Conservation (phyloP, 257 asterid genomes). For the Fraxinus excelsior region DNA sequence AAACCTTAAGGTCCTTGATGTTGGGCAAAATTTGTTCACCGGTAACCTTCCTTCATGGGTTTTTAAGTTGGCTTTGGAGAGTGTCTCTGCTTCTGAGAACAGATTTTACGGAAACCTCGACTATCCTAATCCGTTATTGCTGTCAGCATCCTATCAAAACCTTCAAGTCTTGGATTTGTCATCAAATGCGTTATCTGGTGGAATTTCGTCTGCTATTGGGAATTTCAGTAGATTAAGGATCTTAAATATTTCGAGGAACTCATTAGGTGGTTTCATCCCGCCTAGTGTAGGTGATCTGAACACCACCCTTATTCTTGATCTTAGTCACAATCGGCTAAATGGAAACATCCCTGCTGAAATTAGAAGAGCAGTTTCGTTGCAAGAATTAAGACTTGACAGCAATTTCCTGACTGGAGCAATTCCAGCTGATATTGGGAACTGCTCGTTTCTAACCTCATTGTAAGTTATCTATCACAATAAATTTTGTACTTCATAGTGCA, state of each 20-base stretch:
- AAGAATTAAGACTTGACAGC: slow-evolving; percentile 57
- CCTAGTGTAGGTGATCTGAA: slow-evolving; percentile 55
- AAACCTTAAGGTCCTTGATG: slow-evolving; percentile 57
- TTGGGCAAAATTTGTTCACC: slow-evolving; percentile 45
- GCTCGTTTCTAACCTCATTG: slow-evolving; percentile 67
- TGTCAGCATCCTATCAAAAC: slow-evolving; percentile 41
- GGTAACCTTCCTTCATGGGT: slow-evolving; percentile 79
- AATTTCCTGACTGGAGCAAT: slow-evolving; percentile 54
- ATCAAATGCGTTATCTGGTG: slow-evolving; percentile 69
- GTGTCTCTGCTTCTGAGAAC: slow-evolving; percentile 52
- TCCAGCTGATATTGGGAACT: slow-evolving; percentile 53
- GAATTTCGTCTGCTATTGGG: slow-evolving; percentile 53
- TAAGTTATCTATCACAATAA: slow-evolving; percentile 39
- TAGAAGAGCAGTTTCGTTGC: slow-evolving; percentile 52
- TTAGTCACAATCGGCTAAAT: slow-evolving; percentile 64
- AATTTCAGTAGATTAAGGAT: slow-evolving; percentile 53
- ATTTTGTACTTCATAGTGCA: background rate
- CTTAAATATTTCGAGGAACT: slow-evolving; percentile 66
- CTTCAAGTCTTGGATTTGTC: slow-evolving; percentile 69
- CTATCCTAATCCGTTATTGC: slow-evolving; percentile 24
- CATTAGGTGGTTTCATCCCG: slow-evolving; percentile 57
- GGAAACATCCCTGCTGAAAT: slow-evolving; percentile 67
- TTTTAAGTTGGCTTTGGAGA: slow-evolving; percentile 52
- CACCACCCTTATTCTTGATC: slow-evolving; percentile 48
- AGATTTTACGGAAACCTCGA: slow-evolving; percentile 53